Percentiles rank a stretch among this genome's conserved stretches.
Conservation (phyloP, 257 asterid species). For the Petunia secreta region DNA sequence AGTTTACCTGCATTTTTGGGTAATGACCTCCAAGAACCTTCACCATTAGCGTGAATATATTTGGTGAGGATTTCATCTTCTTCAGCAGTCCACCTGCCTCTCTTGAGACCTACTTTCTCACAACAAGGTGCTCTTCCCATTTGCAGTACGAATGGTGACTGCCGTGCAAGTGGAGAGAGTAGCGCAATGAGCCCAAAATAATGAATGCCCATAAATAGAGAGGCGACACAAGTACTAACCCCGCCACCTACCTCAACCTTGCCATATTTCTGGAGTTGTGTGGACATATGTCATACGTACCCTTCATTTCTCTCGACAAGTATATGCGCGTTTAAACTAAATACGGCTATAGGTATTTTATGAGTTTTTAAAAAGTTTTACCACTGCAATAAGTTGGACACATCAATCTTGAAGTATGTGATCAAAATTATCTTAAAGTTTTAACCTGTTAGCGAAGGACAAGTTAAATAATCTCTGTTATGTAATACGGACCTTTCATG, state of each 20-base stretch:
- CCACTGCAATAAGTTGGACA: too few relatives aligned
- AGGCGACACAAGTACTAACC: not conserved
- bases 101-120: conserved; percentile 80
- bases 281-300: not conserved
- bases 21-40: conserved; percentile 89
- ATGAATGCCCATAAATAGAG: conserved; percentile 20
- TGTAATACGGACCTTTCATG: too few relatives aligned
- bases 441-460: too few relatives aligned
- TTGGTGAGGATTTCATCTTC: conserved; percentile 72
- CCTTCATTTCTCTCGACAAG: not conserved
- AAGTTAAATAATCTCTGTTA: too few relatives aligned
- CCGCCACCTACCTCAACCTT: not conserved
- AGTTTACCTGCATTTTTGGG: conserved; percentile 85
- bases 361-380: not conserved
- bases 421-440: too few relatives aligned
- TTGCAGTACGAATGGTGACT: not conserved
- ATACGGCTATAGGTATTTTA: too few relatives aligned
- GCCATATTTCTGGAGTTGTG: too few relatives aligned
- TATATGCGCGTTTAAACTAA: too few relatives aligned
- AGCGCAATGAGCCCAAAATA: not conserved
- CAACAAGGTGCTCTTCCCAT: conserved; percentile 97
- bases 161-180: not conserved
- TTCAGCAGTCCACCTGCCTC: conserved; percentile 86
- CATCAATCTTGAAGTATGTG: too few relatives aligned
- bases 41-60: conserved; percentile 71